These are phyloP conservation scores for Ophiostoma himal-ulmi DNA, from an alignment of 2,329 filamentous ascomycete genomes.

Conservation along the genomic window DNA sequence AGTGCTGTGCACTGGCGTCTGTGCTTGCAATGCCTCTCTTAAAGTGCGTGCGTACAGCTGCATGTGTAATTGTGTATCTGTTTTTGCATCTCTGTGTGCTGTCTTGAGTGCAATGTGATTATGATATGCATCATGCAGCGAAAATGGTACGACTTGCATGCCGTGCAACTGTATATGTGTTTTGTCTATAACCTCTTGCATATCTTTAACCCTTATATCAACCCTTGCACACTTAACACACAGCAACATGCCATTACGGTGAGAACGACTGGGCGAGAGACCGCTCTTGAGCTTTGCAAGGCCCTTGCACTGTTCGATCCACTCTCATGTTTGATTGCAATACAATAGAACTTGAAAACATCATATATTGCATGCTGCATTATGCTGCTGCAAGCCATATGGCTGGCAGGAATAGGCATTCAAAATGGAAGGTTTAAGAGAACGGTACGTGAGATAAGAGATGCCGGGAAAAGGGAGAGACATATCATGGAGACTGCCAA, in stretches of 20 bases:
- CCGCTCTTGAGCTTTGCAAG: background rate
- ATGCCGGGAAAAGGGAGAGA: background rate
- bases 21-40: background rate
- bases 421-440: conserved; percentile 7
- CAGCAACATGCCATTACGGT: background rate
- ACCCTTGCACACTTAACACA: background rate
- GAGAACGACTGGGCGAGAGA: background rate
- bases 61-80: background rate
- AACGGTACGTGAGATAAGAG: background rate
- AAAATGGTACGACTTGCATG: background rate
- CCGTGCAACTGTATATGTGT: background rate
- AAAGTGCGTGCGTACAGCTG: conserved; percentile 6
- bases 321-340: background rate
- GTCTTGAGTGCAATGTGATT: background rate
- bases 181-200: conserved; percentile 1
- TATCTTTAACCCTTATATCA: background rate
- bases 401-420: background rate
- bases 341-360: background rate
- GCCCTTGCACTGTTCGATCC: background rate
- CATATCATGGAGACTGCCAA: background rate
- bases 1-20: background rate
- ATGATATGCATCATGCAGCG: conserved; percentile 2
- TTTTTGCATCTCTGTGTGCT: background rate
- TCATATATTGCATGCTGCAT: background rate
- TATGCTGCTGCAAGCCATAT: background rate